These are phyloP conservation scores for Moesziomyces sp. DNA, from an alignment of 1,284 basidiomycete genomes.

Conservation along the genomic window DNA sequence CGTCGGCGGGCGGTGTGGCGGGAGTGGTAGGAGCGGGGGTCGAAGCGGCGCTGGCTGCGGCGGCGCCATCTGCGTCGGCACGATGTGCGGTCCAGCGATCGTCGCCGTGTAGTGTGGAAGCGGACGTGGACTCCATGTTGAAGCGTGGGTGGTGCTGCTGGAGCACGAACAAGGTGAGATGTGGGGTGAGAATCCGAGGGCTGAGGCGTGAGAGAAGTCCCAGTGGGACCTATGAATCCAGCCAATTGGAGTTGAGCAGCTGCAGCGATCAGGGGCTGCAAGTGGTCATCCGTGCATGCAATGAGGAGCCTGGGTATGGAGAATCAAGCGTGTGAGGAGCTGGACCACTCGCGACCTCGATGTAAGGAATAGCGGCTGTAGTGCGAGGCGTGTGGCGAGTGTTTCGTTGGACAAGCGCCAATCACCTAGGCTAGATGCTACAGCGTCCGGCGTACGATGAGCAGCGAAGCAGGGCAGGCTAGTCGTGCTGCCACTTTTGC, in stretches of 20 bases:
- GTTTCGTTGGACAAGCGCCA: too few species aligned
- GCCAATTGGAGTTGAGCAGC: too few species aligned
- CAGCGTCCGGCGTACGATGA: too few species aligned
- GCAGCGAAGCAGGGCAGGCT: too few species aligned
- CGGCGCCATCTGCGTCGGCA: slow-evolving; percentile 19
- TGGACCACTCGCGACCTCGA: too few species aligned
- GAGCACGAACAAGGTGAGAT: not conserved
- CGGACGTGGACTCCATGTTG: slow-evolving; percentile 21
- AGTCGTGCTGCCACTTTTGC: too few species aligned
- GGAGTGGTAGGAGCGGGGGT: slow-evolving; percentile 45
- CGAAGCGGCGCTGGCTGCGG: slow-evolving; percentile 28
- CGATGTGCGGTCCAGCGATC: slow-evolving; percentile 46
- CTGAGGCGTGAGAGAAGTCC: too few species aligned
- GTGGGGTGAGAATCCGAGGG: too few species aligned
- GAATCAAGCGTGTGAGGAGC: not conserved
- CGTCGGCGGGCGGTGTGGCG: slow-evolving; percentile 38
- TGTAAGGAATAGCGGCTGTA: too few species aligned
- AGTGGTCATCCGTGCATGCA: slow-evolving; percentile 5
- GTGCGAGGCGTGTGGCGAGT: too few species aligned
- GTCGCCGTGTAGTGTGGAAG: slow-evolving; percentile 25
- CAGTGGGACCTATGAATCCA: too few species aligned
- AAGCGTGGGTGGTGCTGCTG: not conserved
- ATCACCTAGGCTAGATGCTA: too few species aligned
- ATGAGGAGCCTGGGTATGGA: slow-evolving; percentile 1
- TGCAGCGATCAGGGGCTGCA: slow-evolving; percentile 5